Base-by-base conservation (phyloP, 2,329 filamentous ascomycete species). In the Chrysoporthe deuterocubensis region DNA sequence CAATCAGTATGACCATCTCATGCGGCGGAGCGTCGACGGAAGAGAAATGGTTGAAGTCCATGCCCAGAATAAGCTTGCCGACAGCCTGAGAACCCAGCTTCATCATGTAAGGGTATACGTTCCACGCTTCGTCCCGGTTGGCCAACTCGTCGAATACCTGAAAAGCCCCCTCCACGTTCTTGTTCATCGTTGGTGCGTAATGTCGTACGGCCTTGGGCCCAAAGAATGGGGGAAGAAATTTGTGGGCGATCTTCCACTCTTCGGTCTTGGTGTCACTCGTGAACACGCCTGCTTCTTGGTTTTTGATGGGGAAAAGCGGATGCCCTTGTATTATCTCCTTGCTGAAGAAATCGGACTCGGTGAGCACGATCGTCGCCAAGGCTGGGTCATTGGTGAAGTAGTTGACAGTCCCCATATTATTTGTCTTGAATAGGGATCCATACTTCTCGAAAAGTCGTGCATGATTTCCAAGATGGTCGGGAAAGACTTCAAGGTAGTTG, bases 181-280 rank as follows among this genome's bases (percentile, higher is more conserved):
- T 74, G 70, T 89, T 85, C 85, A 90, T 89, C 0, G 80, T 82
- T 0, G 87, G 86, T 0, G 85, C 82, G 69, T 90, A 89, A 71
- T 89, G 87, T 0, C 84, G 79, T 4, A 90, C 86, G 0, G 87
- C 87, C 72, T 87, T 88, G 43, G 87, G 87, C 0, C 83, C 82
- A 13, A 90, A 77, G 0, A 85, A 84, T 0, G 88, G 87, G 0
- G 87, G 86, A 0, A 90, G 71, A 75, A 89, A 90, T 74, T 90
- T 90, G 78, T 90, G 88, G 0, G 84, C 82, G 0, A 82, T 72
- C 34, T 75, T 74, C 83, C 83, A 88, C 65, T 82, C 79, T 18
- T 81, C 78, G 0, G 81, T 83, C 26, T 85, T 79, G 0, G 85
- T 87, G 71, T 87, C 85, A 69, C 81, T 79, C 4, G 83, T 68